phyloP scores from a whole-genome alignment of 768 basidiomycete genomes.

The Kwoniella europaea region DNA sequence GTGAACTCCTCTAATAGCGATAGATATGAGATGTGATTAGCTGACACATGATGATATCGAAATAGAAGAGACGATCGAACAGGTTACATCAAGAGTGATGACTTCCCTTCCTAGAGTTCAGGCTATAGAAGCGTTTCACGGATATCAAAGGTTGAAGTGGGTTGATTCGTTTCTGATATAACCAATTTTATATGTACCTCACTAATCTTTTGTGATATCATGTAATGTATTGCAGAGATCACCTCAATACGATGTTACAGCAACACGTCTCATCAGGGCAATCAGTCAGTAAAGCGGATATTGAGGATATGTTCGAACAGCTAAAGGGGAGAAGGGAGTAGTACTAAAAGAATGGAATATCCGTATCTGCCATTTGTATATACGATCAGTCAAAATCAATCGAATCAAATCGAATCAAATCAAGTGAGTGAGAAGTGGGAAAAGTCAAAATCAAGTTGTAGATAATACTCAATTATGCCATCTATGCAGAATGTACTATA shows the following conservation, averaged over 20 bases:
- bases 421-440: too few relatives aligned
- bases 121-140: constrained; percentile 55
- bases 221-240: constrained; percentile 23
- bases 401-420: too few relatives aligned
- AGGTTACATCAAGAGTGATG: constrained; percentile 48
- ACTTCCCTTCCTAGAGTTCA: constrained; percentile 47
- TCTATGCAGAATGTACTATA: background rate
- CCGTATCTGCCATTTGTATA: background rate
- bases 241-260: constrained; percentile 39
- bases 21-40: background rate
- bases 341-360: background rate
- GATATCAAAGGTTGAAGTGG: constrained; percentile 55
- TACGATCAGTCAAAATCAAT: too few relatives aligned
- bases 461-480: too few relatives aligned
- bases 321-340: constrained; percentile 16
- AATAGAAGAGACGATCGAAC: constrained; percentile 52
- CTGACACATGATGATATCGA: constrained; percentile 11
- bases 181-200: background rate
- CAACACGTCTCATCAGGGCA: constrained; percentile 32
- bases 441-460: too few relatives aligned
- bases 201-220: background rate
- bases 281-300: constrained; percentile 46
- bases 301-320: constrained; percentile 45
- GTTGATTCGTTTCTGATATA: background rate
- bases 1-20: background rate